Evolutionary conservation across 1,284 basidiomycete genomes (phyloP), one percentile per base, ranked within the genome.

Genomic region (Microbotryum silenes-acaulis): DNA sequence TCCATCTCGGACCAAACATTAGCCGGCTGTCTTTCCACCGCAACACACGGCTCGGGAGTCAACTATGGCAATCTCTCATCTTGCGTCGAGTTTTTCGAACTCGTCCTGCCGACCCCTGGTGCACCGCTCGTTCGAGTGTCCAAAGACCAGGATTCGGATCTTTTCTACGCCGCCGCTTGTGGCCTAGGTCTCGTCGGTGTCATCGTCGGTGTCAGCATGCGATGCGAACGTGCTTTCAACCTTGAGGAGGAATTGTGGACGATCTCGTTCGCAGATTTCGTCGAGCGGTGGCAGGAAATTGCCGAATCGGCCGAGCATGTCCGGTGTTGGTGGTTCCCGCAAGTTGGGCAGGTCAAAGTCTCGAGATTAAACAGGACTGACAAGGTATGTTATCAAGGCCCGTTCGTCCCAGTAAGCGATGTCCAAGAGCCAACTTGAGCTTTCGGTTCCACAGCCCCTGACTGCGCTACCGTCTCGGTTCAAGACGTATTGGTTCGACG

Each of bases 1-100:
- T 94, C 91, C 48, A 97, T 98, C 74, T 94, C 91, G 47, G 91
- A 97, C 75, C 94, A 97, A 76, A 92, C 92, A 3, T 81, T 98
- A 66, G 93, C 83, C n/a, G 94, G 94, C 42, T 83, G 93, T 67
- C 82, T 98, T 72, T 87, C 91, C 12, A 98, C 96, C 50, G 91
- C 91, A 4, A 93, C 93, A 0, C 94, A 98, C 78, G 94, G 94
- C 55, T 86, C 88, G 3, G 94, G 96, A 42, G 80, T 89, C 65
- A 72, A 78, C 49, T 93, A 84, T 76, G 85, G 86, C 59, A 88
- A 91, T 67, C 82, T 98, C 62, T 91, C 90, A 6, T 86, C 85
- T 6, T 83, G 88, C 70, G 89, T 94, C 47, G 80, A 83, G 61
- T 83, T 85, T 6, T 78, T 97, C 61, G 81, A 82, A 8, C 74